Evolutionary conservation across 176 grass and related monocot species (phyloP).

Genomic region (Rhynchospora breviuscula): DNA sequence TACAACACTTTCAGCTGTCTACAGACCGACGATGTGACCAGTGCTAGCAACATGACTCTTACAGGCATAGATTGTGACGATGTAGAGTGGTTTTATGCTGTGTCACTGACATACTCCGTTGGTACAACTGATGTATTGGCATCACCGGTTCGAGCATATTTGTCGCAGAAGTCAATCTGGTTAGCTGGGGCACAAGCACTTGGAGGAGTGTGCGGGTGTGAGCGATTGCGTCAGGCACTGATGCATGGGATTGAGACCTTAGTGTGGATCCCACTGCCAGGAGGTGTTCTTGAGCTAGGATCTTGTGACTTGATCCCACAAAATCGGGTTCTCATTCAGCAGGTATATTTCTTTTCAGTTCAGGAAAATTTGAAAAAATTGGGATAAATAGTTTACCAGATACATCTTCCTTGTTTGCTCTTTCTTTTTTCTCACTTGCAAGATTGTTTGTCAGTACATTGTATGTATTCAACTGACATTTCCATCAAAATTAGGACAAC

Average conservation of each 20-base stretch:
- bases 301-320: slow-evolving; percentile 18
- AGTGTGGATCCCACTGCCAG: slow-evolving; percentile 16
- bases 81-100: slow-evolving; percentile 27
- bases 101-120: slow-evolving; percentile 25
- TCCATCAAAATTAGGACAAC: not conserved
- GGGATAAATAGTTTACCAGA: not conserved
- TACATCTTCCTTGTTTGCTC: not conserved
- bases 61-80: not conserved
- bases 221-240: slow-evolving; percentile 13
- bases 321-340: slow-evolving; percentile 21
- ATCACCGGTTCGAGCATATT: not conserved
- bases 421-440: not conserved
- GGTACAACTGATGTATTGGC: not conserved
- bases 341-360: not conserved
- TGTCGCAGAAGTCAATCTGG: slow-evolving; percentile 19
- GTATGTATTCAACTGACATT: not conserved
- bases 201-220: not conserved
- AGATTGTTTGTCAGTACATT: not conserved
- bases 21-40: not conserved
- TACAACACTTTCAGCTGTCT: not conserved
- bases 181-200: slow-evolving; percentile 11
- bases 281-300: slow-evolving; percentile 34
- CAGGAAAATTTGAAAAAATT: not conserved
- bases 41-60: not conserved
- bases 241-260: slow-evolving; percentile 27